Evolutionary conservation across 345 rosid species (phyloP).

Genomic region (Gossypium rotundifolium): DNA sequence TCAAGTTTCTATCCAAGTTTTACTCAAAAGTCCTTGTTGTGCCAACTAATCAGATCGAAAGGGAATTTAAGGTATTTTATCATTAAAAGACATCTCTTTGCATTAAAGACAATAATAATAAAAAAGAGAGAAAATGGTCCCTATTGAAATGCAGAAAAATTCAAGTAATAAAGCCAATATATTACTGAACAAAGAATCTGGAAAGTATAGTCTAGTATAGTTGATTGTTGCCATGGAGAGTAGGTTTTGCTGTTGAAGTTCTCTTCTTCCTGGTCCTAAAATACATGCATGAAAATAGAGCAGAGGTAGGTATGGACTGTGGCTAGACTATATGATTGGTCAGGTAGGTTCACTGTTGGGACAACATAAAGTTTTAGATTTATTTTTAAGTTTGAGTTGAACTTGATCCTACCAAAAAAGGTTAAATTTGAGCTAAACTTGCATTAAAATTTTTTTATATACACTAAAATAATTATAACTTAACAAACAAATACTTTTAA

Average conservation of each 20-base stretch:
- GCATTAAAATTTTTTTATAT: no score
- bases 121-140: background rate
- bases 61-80: background rate
- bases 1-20: background rate
- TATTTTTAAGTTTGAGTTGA: no score
- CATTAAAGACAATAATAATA: background rate
- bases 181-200: no score
- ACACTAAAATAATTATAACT: no score
- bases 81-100: background rate
- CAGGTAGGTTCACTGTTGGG: no score
- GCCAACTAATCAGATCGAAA: background rate
- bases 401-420: no score
- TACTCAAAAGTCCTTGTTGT: background rate
- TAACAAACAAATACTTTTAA: no score
- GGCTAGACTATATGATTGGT: background rate
- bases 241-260: background rate
- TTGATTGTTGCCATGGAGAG: background rate
- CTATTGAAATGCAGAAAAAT: background rate
- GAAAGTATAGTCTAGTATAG: background rate
- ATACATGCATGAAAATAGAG: background rate
- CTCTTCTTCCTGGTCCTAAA: background rate
- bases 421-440: rapidly evolving
- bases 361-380: no score
- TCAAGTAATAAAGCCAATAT: no score
- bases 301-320: background rate